Percentiles rank a stretch among this genome's conserved stretches.
phyloP scores from a whole-genome alignment of 805 yeast genomes.

The Cyberlindnera nakhonratchasimensis region DNA sequence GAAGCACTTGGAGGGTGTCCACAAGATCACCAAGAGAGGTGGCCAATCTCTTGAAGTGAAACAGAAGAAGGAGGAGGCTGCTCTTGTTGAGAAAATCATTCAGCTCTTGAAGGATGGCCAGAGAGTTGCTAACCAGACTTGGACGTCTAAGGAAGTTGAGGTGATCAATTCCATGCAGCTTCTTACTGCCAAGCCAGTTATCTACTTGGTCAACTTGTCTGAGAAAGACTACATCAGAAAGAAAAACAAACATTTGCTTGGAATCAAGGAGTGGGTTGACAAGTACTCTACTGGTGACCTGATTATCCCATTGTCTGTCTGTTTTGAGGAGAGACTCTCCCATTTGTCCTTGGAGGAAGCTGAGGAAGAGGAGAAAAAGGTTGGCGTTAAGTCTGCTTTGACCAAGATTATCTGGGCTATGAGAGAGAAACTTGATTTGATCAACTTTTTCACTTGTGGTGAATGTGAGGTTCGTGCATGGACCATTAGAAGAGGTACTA shows the following conservation, averaged over 20 bases:
- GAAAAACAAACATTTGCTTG: conserved; percentile 80
- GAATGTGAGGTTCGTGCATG: conserved; percentile 97
- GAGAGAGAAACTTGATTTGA: conserved; percentile 83
- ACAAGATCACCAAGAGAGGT: conserved; percentile 79
- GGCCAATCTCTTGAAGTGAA: conserved; percentile 88
- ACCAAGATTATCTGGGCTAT: conserved; percentile 83
- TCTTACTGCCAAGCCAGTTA: conserved; percentile 93
- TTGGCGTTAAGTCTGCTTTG: conserved; percentile 75
- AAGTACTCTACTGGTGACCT: conserved; percentile 82
- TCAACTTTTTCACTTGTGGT: conserved; percentile 95
- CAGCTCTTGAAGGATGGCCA: conserved; percentile 76
- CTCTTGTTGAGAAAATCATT: conserved; percentile 69
- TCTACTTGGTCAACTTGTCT: conserved; percentile 85
- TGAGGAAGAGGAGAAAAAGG: conserved; percentile 66
- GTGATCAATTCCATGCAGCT: conserved; percentile 80
- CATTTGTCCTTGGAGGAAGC: conserved; percentile 85
- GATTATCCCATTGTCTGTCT: conserved; percentile 90
- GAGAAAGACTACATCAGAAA: conserved; percentile 85
- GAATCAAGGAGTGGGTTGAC: conserved; percentile 89
- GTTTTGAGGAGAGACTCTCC: conserved; percentile 87
- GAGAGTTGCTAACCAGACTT: conserved; percentile 80
- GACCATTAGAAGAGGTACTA: conserved; percentile 89
- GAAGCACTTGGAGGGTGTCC: conserved; percentile 75
- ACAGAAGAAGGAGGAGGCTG: conserved; percentile 81
- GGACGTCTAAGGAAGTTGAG: conserved; percentile 92